phyloP scores from a whole-genome alignment of 371 early-diverging fungal species.

The Mucor irregularis region DNA sequence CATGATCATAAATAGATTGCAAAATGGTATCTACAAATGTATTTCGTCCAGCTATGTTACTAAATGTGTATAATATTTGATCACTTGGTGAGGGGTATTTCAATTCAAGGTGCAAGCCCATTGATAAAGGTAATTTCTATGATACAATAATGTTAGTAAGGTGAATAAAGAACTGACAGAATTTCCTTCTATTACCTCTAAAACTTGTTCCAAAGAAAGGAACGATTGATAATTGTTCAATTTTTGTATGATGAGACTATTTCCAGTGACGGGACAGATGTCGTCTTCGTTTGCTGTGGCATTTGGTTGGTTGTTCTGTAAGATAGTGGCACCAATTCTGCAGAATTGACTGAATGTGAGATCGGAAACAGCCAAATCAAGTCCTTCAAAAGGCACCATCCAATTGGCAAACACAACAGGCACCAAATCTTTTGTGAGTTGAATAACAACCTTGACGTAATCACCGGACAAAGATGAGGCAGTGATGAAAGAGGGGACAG shows the following conservation, averaged over 20 bases:
- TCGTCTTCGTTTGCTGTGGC: not conserved
- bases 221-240: constrained; percentile 47
- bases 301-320: constrained; percentile 7
- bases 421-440: constrained; percentile 86
- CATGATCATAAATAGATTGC: constrained; percentile 75
- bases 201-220: constrained; percentile 75
- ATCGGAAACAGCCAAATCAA: constrained; percentile 63
- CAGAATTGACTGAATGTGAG: constrained; percentile 62
- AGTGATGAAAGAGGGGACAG: constrained; percentile 79
- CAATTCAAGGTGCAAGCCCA: constrained; percentile 85
- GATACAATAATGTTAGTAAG: not conserved
- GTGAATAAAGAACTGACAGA: not conserved
- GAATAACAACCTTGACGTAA: constrained; percentile 84
- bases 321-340: constrained; percentile 37
- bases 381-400: constrained; percentile 59
- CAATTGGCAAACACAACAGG: constrained; percentile 86
- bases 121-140: constrained; percentile 67
- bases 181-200: constrained; percentile 54
- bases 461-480: constrained; percentile 77
- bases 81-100: constrained; percentile 78
- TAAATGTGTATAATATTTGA: constrained; percentile 48
- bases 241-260: constrained; percentile 40
- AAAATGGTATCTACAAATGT: constrained; percentile 83
- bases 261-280: constrained; percentile 37
- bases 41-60: constrained; percentile 71